phyloP scores from a whole-genome alignment of 2,329 filamentous ascomycete genomes.

The Coniochaeta prunicola region DNA sequence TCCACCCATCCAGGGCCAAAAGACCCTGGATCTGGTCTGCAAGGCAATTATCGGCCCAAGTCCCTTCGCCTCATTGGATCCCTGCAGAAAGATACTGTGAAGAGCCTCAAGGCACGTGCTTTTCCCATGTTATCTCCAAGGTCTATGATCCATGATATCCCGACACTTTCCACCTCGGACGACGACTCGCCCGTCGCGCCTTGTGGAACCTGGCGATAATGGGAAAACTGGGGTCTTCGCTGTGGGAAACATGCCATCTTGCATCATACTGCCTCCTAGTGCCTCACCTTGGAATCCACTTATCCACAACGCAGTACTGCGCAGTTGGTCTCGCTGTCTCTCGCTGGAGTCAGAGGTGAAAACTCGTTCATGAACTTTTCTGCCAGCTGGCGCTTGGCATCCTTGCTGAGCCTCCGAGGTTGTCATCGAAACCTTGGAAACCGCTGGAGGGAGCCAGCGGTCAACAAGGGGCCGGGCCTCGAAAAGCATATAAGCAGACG shows the following conservation, averaged over 20 bases:
- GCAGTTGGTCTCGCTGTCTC: not conserved
- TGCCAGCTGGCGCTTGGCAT: not conserved
- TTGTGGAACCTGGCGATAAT: not conserved
- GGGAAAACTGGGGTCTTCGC: not conserved
- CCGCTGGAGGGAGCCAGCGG: not conserved
- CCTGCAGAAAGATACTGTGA: no score
- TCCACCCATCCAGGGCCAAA: not conserved
- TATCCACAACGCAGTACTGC: not conserved
- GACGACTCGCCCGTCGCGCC: not conserved
- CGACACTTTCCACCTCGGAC: not conserved
- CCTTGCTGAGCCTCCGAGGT: not conserved
- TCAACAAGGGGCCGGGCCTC: not conserved
- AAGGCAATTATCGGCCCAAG: not conserved
- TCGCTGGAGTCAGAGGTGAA: conserved; percentile 2
- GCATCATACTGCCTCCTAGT: not conserved
- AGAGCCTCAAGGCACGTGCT: not conserved
- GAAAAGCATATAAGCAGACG: not conserved
- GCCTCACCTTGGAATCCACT: not conserved
- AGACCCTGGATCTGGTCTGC: not conserved
- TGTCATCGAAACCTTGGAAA: not conserved
- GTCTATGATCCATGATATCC: not conserved
- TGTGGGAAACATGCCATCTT: not conserved
- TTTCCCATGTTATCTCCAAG: not conserved
- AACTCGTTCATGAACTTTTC: conserved; percentile 6
- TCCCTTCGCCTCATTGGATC: not conserved